Base-by-base conservation (phyloP, 164 flowering plant species). In the Liquidambar formosana region DNA sequence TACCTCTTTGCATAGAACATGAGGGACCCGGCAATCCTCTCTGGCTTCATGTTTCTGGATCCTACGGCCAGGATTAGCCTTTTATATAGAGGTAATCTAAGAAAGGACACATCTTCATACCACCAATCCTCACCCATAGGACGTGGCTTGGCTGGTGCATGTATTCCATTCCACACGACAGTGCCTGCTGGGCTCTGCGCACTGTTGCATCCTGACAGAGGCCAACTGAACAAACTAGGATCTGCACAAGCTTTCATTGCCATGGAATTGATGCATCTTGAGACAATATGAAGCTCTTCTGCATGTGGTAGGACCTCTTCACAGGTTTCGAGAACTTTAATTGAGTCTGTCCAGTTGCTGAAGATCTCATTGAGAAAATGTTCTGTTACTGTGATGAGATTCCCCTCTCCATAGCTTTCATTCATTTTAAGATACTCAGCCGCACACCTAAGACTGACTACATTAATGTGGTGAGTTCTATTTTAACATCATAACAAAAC, bases 181-280 rank as follows among this genome's bases (percentile, higher is more conserved):
- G 74, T 57, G 8, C 76, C 82, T 3, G 52, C 77, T 13, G 88
- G 69, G 61, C 66, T 81, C 49, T 75, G 68, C 16, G 18, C 63
- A 18, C 54, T 33, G 14, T 54, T 61, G 44, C 43, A 11, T 45
- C 77, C 81, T 6, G 82, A 68, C 56, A 77, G 41, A 1, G 88
- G 89, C 90, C 88, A 83, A 49, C 81, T 72, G 63, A 86, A 79
- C 48, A 88, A 73, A 63, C 67, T 59, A 6, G 89, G 86, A 65
- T 89, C 90, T 8, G 89, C 77, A 80, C 88, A 83, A 66, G 91
- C 93, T 78, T 91, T 89, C 73, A 76, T 75, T 38, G 91, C 91
- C 62, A 91, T 71, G 21, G 94, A 88, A 64, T 80, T 75, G 60
- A 89, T 86, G 90, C 97, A 88, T 74, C 89, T 82, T 1, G 89